Evolutionary conservation across 148 eudicot species (phyloP), one percentile per base, ranked within the genome.

Genomic region (Fagopyrum homotropicum): DNA sequence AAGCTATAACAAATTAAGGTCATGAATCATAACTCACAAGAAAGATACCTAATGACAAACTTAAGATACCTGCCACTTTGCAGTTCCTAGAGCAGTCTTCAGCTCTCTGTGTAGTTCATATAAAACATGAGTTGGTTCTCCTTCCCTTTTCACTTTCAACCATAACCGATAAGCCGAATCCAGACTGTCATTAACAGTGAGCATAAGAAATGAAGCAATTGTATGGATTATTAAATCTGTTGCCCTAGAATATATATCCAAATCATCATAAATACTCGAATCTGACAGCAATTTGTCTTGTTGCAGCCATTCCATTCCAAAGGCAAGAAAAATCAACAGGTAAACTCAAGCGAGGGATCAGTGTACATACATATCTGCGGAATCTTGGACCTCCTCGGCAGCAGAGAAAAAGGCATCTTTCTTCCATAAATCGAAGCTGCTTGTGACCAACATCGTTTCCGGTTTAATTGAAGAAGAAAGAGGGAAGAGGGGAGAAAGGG

Each of bases 381-480:
- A 93, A 81, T 85, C 82, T 82, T 93, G 97, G 73, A 93, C 97
- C 82, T 91, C 95, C 73, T 93, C 98, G 29, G 97, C 98, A 9
- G 95, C 98, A 46, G 95, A 85, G 80, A 93, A 93, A 47, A 93
- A 93, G 30, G 87, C 56, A 68, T 93, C 98, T 72, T 82, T 89
- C 85, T 88, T 93, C 98, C 98, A 93, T 83, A 90, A 84, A 91
- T 93, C 98, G 77, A 93, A 93, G 47, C 89, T 84, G 80, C 86
- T 88, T n/a, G 95, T 86, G 59, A 93, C 97, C 97, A 93, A 84
- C 98, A 91, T 91, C 61, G 7, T 60, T 10, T 55, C 40, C 15
- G 68, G 68, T 15, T 29, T 9, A 44, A 69, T 16, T 1, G 40
- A 63, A 59, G 4, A 22, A 22, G 14, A 60, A 40, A 60, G n/a